Percentiles rank a stretch among this genome's conserved stretches.
Conservation (phyloP, 2,329 filamentous ascomycete species). For the Colletotrichum lentis region DNA sequence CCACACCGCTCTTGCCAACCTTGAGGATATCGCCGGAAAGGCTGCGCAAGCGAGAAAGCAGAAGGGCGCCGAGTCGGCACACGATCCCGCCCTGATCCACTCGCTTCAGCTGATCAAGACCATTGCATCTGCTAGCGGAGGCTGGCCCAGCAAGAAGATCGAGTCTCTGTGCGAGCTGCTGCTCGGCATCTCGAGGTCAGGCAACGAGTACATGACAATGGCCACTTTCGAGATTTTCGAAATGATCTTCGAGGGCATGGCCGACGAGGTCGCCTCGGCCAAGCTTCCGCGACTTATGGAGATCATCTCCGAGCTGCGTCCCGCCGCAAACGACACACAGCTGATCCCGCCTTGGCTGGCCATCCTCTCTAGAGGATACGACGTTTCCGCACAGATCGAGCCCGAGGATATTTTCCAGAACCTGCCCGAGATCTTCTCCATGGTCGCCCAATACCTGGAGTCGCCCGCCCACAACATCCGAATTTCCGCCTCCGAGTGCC, state of each 20-base stretch:
- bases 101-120: constrained; percentile 92
- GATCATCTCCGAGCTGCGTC: constrained; percentile 89
- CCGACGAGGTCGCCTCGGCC: constrained; percentile 84
- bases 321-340: constrained; percentile 91
- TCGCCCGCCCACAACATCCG: constrained; percentile 93
- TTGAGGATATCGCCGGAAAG: constrained; percentile 76
- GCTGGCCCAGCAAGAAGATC: constrained; percentile 97
- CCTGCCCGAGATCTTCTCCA: constrained; percentile 81
- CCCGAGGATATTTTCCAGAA: constrained; percentile 93
- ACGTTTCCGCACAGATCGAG: constrained; percentile 87
- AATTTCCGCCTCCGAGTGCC: constrained; percentile 90
- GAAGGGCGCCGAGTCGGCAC: constrained; percentile 64
- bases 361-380: constrained; percentile 91
- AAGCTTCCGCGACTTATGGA: constrained; percentile 91
- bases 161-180: constrained; percentile 90
- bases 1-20: constrained; percentile 82
- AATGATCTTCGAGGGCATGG: constrained; percentile 92
- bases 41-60: constrained; percentile 69
- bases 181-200: constrained; percentile 86
- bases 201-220: constrained; percentile 96
- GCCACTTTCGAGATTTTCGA: constrained; percentile 97
- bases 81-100: constrained; percentile 89
- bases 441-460: constrained; percentile 82
- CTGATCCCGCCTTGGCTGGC: constrained; percentile 96
- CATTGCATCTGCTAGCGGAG: constrained; percentile 83